These are phyloP conservation scores for Opeltia flavorubescens DNA, from an alignment of 495 filamentous ascomycete genomes.

Conservation along the genomic window DNA sequence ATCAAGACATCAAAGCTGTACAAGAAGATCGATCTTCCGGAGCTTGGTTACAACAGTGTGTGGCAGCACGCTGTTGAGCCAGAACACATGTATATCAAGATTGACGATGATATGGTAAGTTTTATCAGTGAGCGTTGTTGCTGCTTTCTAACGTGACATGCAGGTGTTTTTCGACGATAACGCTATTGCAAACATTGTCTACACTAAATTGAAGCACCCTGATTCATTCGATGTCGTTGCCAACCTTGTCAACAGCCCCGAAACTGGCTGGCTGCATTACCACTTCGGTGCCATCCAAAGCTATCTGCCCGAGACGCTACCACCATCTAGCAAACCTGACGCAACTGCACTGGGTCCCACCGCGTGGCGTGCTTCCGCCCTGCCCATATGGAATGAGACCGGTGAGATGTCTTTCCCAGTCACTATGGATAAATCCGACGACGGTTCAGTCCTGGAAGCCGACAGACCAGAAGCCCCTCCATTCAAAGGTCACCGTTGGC, in stretches of 20 bases:
- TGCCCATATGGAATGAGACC: slow-evolving; percentile 12
- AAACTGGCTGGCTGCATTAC: slow-evolving; percentile 31
- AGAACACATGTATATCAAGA: slow-evolving; percentile 33
- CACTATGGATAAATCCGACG: slow-evolving; percentile 12
- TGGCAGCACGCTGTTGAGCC: slow-evolving; percentile 24
- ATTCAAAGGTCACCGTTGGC: slow-evolving; percentile 30
- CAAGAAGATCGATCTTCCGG: slow-evolving; percentile 11
- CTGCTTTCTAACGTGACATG: not conserved
- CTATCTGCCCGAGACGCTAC: slow-evolving; percentile 26
- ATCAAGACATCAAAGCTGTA: slow-evolving; percentile 11
- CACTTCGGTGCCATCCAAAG: slow-evolving; percentile 29
- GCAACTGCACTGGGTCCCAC: slow-evolving; percentile 14
- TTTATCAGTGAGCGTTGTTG: not conserved
- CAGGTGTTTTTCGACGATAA: slow-evolving; percentile 31
- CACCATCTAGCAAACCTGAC: slow-evolving; percentile 1
- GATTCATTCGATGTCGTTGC: slow-evolving; percentile 29
- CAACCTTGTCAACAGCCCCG: slow-evolving; percentile 33
- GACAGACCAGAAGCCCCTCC: slow-evolving; percentile 17
- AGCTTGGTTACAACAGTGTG: slow-evolving; percentile 21
- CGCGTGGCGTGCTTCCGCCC: slow-evolving; percentile 18
- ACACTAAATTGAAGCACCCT: slow-evolving; percentile 27
- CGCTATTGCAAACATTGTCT: slow-evolving; percentile 30
- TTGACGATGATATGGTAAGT: slow-evolving; percentile 33
- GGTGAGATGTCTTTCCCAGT: slow-evolving; percentile 13
- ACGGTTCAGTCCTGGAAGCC: slow-evolving; percentile 11